phyloP scores from a whole-genome alignment of 306 rosid species.

The Cercis canadensis region DNA sequence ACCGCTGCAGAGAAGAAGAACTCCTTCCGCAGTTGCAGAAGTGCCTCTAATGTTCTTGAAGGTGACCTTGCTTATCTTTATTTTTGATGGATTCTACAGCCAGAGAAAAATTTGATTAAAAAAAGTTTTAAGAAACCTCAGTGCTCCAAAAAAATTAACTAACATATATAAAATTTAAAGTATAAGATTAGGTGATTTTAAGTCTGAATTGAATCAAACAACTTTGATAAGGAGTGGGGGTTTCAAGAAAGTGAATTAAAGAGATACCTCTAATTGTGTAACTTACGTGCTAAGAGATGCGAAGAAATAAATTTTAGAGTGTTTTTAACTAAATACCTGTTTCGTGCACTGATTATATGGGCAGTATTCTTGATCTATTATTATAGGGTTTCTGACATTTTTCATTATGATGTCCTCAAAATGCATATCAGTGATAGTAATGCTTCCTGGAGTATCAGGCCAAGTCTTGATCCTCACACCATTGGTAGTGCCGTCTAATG shows the following conservation, averaged over 20 bases:
- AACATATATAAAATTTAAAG: too few relatives aligned
- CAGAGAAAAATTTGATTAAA: too few relatives aligned
- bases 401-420: slow-evolving; percentile 46
- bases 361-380: slow-evolving; percentile 55
- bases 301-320: too few relatives aligned
- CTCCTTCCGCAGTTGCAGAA: neutral
- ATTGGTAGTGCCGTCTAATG: too few relatives aligned
- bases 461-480: too few relatives aligned
- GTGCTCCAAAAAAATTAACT: neutral
- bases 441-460: slow-evolving; percentile 22
- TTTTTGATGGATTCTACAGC: slow-evolving; percentile 25
- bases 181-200: too few relatives aligned
- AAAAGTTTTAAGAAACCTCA: too few relatives aligned
- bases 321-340: slow-evolving; percentile 32
- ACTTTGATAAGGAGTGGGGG: too few relatives aligned
- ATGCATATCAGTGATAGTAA: slow-evolving; percentile 31
- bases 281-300: too few relatives aligned
- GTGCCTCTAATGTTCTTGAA: slow-evolving; percentile 45
- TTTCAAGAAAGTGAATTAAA: too few relatives aligned
- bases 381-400: slow-evolving; percentile 38
- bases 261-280: too few relatives aligned
- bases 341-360: slow-evolving; percentile 42
- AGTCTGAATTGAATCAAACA: too few relatives aligned
- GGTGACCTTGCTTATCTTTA: slow-evolving; percentile 47
- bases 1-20: slow-evolving; percentile 39